Base-by-base conservation (phyloP, 805 yeast species). In the Kuraishia molischiana region DNA sequence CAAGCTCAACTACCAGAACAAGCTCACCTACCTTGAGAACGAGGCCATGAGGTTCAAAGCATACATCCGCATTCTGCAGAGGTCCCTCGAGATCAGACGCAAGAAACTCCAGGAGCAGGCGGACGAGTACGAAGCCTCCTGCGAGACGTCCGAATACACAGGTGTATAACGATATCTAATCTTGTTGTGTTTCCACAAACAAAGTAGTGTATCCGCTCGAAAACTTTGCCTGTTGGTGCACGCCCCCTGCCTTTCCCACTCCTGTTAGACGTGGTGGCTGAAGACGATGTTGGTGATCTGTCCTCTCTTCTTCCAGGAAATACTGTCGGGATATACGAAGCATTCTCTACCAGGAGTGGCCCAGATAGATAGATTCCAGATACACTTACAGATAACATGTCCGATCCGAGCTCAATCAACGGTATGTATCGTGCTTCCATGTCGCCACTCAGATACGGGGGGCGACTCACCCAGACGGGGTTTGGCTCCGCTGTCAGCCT, bases 331-430 rank as follows among this genome's bases (percentile, higher is more conserved):
- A n/a, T n/a, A n/a, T n/a, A n/a, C n/a, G n/a, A n/a, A n/a, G n/a
- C n/a, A n/a, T n/a, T n/a, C n/a, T n/a, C n/a, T n/a, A n/a, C n/a
- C n/a, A n/a, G n/a, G n/a, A n/a, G n/a, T n/a, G n/a, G n/a, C n/a
- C n/a, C n/a, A n/a, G n/a, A n/a, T n/a, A n/a, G n/a, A n/a, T n/a
- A n/a, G n/a, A n/a, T n/a, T n/a, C n/a, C n/a, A n/a, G n/a, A n/a
- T n/a, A n/a, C n/a, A n/a, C n/a, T n/a, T n/a, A n/a, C n/a, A n/a
- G 20, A 14, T 24, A 41, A 36, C 14, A 77, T 79, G 86, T 78
- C 85, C 32, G 87, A 81, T 61, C 87, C 87, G 53, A 77, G 85
- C 58, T 77, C 86, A 32, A 70, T 80, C 48, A 81, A 81, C 56
- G 86, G 79, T 69, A 63, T 43, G 75, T 64, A 18, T 13, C 10